Conservation (phyloP, 2,329 filamentous ascomycete genomes). For the Leptographium lundbergii region DNA sequence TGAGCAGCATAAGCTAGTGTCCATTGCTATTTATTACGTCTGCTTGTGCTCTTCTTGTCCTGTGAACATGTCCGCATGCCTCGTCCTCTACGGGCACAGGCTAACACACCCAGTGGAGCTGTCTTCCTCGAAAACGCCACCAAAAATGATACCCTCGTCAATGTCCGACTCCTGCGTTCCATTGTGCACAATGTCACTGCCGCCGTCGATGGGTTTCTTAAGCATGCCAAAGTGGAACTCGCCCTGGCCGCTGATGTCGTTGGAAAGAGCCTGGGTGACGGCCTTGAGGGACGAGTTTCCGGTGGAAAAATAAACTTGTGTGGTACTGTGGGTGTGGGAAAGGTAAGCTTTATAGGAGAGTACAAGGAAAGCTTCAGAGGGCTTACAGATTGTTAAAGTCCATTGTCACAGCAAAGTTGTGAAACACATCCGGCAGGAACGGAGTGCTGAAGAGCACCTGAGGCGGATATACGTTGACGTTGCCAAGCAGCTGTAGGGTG, state of each 20-base stretch:
- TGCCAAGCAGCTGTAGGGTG: conserved; percentile 32
- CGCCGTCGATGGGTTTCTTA: conserved; percentile 42
- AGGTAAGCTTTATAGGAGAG: background rate
- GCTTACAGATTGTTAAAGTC: conserved; percentile 43
- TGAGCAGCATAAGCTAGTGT: background rate
- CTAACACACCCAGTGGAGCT: conserved; percentile 27
- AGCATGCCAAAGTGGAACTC: conserved; percentile 51
- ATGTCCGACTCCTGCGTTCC: conserved; percentile 35
- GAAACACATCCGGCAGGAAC: conserved; percentile 38
- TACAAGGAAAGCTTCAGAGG: background rate
- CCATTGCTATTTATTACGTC: background rate
- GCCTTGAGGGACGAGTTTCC: conserved; percentile 29
- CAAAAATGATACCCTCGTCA: conserved; percentile 39
- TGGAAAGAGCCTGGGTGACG: conserved; percentile 31
- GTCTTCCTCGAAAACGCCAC: conserved; percentile 40
- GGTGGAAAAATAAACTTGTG: conserved; percentile 44
- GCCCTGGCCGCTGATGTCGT: conserved; percentile 42
- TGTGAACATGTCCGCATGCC: background rate
- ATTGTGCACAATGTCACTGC: conserved; percentile 30
- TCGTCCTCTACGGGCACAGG: conserved; percentile 14
- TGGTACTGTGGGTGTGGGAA: conserved; percentile 28
- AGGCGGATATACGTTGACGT: conserved; percentile 32
- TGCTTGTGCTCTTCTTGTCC: background rate
- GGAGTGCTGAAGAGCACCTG: conserved; percentile 35
- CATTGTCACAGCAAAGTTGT: conserved; percentile 48